Conservation (phyloP, 2,329 filamentous ascomycete genomes). For the Capronia epimyces region DNA sequence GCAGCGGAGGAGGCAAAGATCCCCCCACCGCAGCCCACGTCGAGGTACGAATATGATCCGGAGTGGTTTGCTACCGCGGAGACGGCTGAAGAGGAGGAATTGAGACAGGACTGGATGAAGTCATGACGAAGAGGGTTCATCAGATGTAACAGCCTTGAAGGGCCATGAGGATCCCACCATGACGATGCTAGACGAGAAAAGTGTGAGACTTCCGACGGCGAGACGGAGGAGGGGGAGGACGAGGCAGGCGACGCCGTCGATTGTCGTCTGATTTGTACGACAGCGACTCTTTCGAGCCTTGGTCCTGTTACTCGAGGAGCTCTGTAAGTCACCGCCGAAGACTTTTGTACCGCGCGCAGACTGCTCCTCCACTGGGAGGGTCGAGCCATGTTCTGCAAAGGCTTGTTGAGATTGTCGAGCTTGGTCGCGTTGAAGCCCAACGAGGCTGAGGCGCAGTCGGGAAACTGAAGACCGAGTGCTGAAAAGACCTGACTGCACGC, state of each 20-base stretch:
- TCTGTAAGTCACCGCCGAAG: neutral
- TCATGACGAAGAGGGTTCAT: constrained; percentile 97
- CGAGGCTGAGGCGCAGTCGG: constrained; percentile 1
- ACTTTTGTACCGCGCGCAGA: neutral
- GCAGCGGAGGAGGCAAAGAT: constrained; percentile 76
- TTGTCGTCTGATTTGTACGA: neutral
- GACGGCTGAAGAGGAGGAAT: constrained; percentile 24
- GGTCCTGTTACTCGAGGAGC: neutral
- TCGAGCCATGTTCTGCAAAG: neutral
- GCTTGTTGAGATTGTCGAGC: neutral
- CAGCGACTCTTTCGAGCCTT: neutral
- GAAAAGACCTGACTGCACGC: neutral
- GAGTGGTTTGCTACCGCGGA: constrained; percentile 18
- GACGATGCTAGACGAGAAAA: constrained; percentile 88
- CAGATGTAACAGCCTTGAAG: constrained; percentile 85
- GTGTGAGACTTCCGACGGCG: constrained; percentile 82
- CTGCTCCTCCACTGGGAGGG: neutral
- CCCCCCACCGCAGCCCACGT: constrained; percentile 91
- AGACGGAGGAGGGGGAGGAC: constrained; percentile 60
- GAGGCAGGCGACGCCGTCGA: neutral
- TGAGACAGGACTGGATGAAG: constrained; percentile 72
- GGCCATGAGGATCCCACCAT: constrained; percentile 96
- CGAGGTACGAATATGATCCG: constrained; percentile 57
- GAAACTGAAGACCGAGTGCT: neutral
- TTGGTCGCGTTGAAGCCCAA: neutral